Base-by-base conservation (phyloP, 331 rosid species). In the Phaseolus coccineus region DNA sequence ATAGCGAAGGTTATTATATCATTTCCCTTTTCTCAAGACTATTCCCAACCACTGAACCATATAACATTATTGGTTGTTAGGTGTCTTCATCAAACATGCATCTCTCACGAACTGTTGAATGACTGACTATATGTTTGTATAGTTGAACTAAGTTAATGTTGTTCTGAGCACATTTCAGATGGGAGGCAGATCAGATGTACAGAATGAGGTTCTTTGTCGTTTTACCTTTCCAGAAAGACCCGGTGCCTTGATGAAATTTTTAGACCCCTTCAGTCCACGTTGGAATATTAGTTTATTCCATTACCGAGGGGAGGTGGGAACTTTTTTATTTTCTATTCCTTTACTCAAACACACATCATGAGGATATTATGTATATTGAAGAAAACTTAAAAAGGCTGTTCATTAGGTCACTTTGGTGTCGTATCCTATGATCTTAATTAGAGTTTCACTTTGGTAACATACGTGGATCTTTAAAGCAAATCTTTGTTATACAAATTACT, bases 221-320 rank as follows among this genome's bases (percentile, higher is more conserved):
- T 96, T 96, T 65, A 74, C 87, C 73, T 89, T 96, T 65, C 98
- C 99, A 6, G 99, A 96, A 85, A 93, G 97, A 79, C 97, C 99
- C 0, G 98, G 98, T 81, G 89, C 99, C 53, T 80, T 93, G 71
- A 71, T 89, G 95, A 91, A 91, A 80, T 96, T 96, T 82, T 90
- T 96, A 81, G 96, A 93, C 39, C 71, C 91, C 40, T 87, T 96
- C 72, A 93, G 98, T 85, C 99, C 98, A 3, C 95, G 97, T 53
- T 96, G 99, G 98, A 89, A 96, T 86, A 93, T 96, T 75, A 89
- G 88, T 85, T 80, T 93, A 85, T 96, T 96, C 88, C 97, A 93
- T 76, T 96, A 96, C 52, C 94, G 97, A 48, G 96, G 85, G 12
- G 66, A 89, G 97, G 99, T 95, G 25, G 9, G 85, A 58, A 77